Conservation (phyloP, 1,139 yeast genomes). For the Kurtzmaniella quercitrusa region DNA sequence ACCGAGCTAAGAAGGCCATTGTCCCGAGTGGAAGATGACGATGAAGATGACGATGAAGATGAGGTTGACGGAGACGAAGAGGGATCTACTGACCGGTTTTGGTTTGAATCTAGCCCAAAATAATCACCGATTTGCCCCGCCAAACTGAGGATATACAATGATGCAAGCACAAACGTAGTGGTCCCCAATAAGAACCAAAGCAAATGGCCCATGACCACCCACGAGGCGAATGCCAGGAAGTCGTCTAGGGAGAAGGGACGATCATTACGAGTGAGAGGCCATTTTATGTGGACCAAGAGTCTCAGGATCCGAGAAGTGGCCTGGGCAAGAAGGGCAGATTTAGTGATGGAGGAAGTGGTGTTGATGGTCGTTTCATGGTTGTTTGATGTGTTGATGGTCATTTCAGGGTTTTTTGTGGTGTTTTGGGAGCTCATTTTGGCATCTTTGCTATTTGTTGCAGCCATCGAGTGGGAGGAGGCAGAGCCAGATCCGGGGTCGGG, state of each 20-base stretch:
- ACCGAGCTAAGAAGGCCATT: constrained; percentile 32
- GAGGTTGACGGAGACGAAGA: no score
- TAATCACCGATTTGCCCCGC: constrained; percentile 27
- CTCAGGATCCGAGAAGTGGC: constrained; percentile 42
- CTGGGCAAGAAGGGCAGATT: constrained; percentile 38
- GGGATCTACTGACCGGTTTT: no score
- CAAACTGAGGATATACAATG: constrained; percentile 46
- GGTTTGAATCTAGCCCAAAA: no score
- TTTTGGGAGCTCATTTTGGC: no score
- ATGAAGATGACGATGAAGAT: no score
- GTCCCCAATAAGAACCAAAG: constrained; percentile 63
- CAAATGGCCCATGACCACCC: constrained; percentile 51
- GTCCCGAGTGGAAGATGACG: constrained; percentile 1
- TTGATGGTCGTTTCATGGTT: no score
- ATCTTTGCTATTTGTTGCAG: neutral
- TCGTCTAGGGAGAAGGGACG: constrained; percentile 53
- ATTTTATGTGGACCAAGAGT: constrained; percentile 48
- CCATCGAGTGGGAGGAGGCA: neutral
- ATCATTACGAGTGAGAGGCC: constrained; percentile 52
- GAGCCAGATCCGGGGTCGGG: no score
- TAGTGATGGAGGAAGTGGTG: constrained; percentile 16
- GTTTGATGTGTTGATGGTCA: neutral
- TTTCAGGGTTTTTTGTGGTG: neutral
- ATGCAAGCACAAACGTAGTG: constrained; percentile 56
- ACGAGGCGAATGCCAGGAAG: constrained; percentile 53